Evolutionary conservation across 2,329 filamentous ascomycete genomes (phyloP).

Genomic region (Beauveria caledonica): DNA sequence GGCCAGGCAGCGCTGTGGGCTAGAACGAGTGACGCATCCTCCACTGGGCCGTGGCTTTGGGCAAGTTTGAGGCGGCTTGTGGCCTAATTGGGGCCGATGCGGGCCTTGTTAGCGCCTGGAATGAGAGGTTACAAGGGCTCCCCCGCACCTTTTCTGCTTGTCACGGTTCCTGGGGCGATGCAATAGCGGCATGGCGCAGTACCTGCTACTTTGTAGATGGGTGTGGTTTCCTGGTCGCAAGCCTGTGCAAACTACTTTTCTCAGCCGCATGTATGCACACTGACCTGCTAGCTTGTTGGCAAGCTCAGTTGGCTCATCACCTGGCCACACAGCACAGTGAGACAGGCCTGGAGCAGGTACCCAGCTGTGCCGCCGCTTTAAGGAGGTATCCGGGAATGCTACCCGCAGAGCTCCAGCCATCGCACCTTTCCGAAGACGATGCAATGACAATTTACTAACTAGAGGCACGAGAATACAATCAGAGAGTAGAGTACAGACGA

Average conservation of each 20-base stretch:
- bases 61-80: not conserved
- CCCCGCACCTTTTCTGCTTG: slow-evolving; percentile 6
- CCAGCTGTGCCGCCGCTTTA: slow-evolving; percentile 2
- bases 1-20: slow-evolving; percentile 5
- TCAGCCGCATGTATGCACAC: slow-evolving; percentile 4
- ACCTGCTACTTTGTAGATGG: not conserved
- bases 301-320: not conserved
- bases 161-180: slow-evolving; percentile 11
- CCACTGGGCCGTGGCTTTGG: not conserved
- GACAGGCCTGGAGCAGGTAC: slow-evolving; percentile 1
- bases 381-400: not conserved
- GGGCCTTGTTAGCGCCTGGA: not conserved
- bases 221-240: not conserved
- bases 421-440: not conserved
- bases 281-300: not conserved
- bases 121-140: not conserved
- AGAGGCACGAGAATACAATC: not conserved
- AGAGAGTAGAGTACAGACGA: no score
- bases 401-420: not conserved
- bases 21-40: slow-evolving; percentile 11
- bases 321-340: not conserved
- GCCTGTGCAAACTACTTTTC: not conserved
- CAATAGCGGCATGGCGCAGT: not conserved
- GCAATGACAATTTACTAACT: not conserved
- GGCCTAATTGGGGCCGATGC: not conserved